These are phyloP conservation scores for Puccinia hordei DNA, from an alignment of 1,284 basidiomycete genomes.

Conservation along the genomic window DNA sequence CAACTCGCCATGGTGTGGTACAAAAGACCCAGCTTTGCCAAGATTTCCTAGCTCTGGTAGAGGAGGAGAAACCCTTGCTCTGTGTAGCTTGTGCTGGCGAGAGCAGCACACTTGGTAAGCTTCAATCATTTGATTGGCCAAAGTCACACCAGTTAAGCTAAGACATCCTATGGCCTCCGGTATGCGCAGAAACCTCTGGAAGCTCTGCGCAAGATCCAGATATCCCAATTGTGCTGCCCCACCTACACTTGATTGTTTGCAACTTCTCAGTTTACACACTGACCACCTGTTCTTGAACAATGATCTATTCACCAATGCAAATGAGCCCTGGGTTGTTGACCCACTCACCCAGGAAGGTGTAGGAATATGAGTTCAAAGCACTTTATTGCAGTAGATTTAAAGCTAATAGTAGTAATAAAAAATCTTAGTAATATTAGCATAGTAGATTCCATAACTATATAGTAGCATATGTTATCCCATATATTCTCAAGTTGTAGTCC, in stretches of 20 bases:
- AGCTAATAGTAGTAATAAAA: no score
- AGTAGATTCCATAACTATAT: no score
- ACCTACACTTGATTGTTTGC: neutral
- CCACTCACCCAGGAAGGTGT: conserved; percentile 7
- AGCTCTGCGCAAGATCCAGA: neutral
- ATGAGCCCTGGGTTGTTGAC: conserved; percentile 16
- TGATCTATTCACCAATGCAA: conserved; percentile 12
- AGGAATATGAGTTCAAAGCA: no score
- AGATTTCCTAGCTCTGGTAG: neutral
- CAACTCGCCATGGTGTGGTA: neutral
- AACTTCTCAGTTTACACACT: neutral
- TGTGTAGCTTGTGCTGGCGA: neutral
- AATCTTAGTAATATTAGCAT: no score
- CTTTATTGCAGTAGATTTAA: no score
- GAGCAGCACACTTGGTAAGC: conserved; percentile 10
- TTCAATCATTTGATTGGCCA: neutral
- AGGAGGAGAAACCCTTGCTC: neutral
- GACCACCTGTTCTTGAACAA: conserved; percentile 16
- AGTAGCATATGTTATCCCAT: no score
- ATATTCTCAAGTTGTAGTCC: no score
- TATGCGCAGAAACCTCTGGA: neutral
- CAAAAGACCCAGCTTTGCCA: neutral
- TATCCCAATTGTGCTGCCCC: neutral
- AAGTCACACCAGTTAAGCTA: neutral
- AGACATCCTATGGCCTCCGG: neutral